Percentiles rank a stretch among this genome's conserved stretches.
Evolutionary conservation across 164 flowering plant genomes (phyloP).

Genomic region (Vitis vinifera): DNA sequence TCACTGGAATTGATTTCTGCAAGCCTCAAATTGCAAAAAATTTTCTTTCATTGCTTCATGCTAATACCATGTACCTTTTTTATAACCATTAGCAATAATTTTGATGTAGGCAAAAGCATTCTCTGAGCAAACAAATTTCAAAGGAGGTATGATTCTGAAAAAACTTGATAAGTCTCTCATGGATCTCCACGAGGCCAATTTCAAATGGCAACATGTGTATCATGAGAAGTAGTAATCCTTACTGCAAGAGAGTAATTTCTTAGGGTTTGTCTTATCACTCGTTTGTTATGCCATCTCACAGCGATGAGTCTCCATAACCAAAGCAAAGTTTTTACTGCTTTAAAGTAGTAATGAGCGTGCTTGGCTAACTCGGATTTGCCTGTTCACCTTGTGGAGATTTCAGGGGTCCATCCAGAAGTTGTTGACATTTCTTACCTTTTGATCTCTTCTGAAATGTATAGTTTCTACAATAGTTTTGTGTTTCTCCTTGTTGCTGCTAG

Average conservation of each 20-base stretch:
- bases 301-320: neutral
- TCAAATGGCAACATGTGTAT: neutral
- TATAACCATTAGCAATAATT: slow-evolving; percentile 7
- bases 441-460: neutral
- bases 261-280: too few relatives aligned
- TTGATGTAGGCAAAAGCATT: slow-evolving; percentile 73
- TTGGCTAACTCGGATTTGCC: too few relatives aligned
- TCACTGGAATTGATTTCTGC: neutral
- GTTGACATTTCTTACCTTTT: too few relatives aligned
- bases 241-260: too few relatives aligned
- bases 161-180: neutral
- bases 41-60: neutral
- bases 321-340: neutral
- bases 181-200: neutral
- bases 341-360: neutral
- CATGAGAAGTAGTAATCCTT: neutral
- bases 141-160: slow-evolving; percentile 68
- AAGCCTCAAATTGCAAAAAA: too few relatives aligned
- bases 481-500: neutral
- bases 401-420: too few relatives aligned
- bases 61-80: neutral
- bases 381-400: too few relatives aligned
- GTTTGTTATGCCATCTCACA: too few relatives aligned
- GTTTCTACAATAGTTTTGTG: neutral
- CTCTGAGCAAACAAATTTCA: slow-evolving; percentile 73